Evolutionary conservation across 805 yeast species (phyloP), one percentile per base, ranked within the genome.

Genomic region (Cyberlindnera americana): DNA sequence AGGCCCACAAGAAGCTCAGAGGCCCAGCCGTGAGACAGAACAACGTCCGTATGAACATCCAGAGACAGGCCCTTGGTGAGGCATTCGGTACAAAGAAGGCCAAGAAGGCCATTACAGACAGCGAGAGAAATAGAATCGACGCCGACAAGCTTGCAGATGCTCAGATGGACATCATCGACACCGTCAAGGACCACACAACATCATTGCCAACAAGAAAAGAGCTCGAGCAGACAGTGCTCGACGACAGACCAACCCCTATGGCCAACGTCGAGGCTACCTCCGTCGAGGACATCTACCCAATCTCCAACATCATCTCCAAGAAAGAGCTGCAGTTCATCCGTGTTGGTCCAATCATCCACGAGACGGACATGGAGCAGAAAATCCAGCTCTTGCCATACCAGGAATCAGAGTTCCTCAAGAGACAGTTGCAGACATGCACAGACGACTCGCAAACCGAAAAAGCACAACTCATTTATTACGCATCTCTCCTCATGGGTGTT

Each of bases 21-120:
- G 85, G 87, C 6, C 93, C 93, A 17, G 62, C 70, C 19, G 70
- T 86, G 41, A 78, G 75, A 63, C 83, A 77, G 59, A 63, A 66
- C 8, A 75, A 75, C 24, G 70, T 67, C 5, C 63, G 69, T 44
- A 54, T 56, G 52, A 67, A 73, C 43, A 66, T 70, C 14, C 87
- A 86, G 64, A 77, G 97, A 60, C 85, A 77, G 41, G 83, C 87
- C 2, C 73, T 93, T 57, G 99, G 99, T 57, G 91, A 88, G 64
- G 95, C 93, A 3, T 93, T 93, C 54, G 99, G 99, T 73, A 91
- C 99, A 42, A 90, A 86, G 67, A 90, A 81, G 67, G 97, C 97
- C 47, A 91, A 88, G 68, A 83, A 87, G 53, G 95, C 95, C 25
- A 84, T 93, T 55, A 67, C 76, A 37, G 91, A 83, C 59, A 64